Conservation (phyloP, 768 basidiomycete species). For the Pulveroboletus ravenelii region DNA sequence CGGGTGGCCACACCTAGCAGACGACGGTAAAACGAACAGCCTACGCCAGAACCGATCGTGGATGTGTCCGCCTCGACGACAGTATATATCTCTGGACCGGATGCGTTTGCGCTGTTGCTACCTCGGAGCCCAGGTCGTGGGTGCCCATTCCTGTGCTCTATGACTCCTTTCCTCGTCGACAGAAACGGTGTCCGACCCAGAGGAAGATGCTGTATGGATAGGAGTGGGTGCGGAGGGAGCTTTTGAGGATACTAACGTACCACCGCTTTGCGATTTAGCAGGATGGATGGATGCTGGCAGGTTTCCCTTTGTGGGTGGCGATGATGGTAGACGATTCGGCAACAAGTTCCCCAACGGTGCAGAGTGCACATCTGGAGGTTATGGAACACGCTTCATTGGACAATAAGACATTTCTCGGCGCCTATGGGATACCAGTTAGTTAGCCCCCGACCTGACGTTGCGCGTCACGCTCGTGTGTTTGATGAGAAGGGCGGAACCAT, state of each 20-base stretch:
- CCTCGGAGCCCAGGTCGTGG: slow-evolving; percentile 32
- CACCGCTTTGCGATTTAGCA: too few relatives aligned
- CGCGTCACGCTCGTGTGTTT: background rate
- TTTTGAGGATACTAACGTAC: too few relatives aligned
- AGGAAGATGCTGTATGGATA: slow-evolving; percentile 35
- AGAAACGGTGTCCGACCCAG: slow-evolving; percentile 39
- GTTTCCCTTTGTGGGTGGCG: slow-evolving; percentile 32
- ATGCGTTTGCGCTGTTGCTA: slow-evolving; percentile 35
- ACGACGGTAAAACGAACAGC: slow-evolving; percentile 24
- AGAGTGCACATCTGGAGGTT: slow-evolving; percentile 47
- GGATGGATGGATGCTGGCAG: slow-evolving; percentile 32
- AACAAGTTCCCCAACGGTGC: slow-evolving; percentile 50
- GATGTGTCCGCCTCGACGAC: slow-evolving; percentile 31
- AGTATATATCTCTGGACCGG: slow-evolving; percentile 28
- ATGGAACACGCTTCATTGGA: slow-evolving; percentile 48
- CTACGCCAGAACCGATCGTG: slow-evolving; percentile 40
- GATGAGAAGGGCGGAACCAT: slow-evolving; percentile 41
- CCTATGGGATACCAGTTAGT: background rate
- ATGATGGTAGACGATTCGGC: slow-evolving; percentile 48
- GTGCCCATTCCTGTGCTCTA: background rate
- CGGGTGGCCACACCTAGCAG: slow-evolving; percentile 5
- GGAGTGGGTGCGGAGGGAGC: slow-evolving; percentile 30
- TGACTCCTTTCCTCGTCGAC: background rate
- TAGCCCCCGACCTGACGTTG: background rate
- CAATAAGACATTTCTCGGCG: slow-evolving; percentile 29